A percentile compares a stretch with the other conserved stretches of the same genome.
These are phyloP conservation scores for Scedosporium aurantiacum DNA, from an alignment of 2,329 filamentous ascomycete genomes.

Conservation along the genomic window DNA sequence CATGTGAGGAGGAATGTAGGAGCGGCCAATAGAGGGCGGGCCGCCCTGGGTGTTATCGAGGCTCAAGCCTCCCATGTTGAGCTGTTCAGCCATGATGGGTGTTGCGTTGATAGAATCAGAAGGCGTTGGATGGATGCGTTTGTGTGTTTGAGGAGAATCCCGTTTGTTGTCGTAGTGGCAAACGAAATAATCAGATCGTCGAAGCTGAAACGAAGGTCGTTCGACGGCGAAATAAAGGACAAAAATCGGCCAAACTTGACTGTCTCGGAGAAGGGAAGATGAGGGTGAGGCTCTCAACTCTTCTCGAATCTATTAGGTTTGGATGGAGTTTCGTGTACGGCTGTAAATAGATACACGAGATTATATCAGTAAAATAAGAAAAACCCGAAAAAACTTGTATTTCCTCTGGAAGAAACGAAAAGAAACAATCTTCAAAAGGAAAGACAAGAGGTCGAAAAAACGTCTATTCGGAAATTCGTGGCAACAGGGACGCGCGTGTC, in stretches of 20 bases:
- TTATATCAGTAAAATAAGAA: constrained; percentile 8
- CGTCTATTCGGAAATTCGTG: constrained; percentile 10
- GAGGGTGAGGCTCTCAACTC: constrained; percentile 6
- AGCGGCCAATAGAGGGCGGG: constrained; percentile 29
- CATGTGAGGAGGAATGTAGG: constrained; percentile 81
- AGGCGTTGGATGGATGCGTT: not conserved
- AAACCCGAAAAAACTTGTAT: constrained; percentile 10
- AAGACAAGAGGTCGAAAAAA: constrained; percentile 25
- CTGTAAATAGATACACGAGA: constrained; percentile 1
- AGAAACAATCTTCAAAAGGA: constrained; percentile 35
- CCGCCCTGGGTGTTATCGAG: constrained; percentile 39
- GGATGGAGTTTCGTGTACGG: not conserved
- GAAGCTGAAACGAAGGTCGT: not conserved
- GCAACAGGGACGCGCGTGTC: not conserved
- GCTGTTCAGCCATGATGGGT: constrained; percentile 66
- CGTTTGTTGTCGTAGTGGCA: constrained; percentile 3
- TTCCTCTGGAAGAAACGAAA: constrained; percentile 27
- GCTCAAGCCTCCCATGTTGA: constrained; percentile 69
- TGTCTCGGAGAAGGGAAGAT: constrained; percentile 8
- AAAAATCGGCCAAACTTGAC: constrained; percentile 15
- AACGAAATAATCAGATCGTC: constrained; percentile 1
- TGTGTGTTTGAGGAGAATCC: constrained; percentile 12
- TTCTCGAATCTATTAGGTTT: constrained; percentile 17
- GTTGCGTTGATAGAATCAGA: constrained; percentile 10
- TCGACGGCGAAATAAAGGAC: constrained; percentile 11